Evolutionary conservation across 805 yeast species (phyloP).

Genomic region (Lipomyces anomalus): DNA sequence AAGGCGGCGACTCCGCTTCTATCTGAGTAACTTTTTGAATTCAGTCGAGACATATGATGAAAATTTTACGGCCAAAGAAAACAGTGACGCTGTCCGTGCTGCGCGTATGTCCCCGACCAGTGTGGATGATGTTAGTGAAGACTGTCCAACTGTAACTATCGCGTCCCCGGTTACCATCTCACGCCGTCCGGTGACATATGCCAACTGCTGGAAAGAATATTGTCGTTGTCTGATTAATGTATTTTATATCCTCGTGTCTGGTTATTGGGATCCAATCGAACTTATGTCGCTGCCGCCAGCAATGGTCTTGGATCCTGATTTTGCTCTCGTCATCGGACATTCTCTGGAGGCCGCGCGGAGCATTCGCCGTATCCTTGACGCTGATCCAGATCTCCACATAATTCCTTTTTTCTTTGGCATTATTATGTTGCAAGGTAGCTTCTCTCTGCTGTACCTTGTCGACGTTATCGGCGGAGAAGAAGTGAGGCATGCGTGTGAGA

Average conservation of each 20-base stretch:
- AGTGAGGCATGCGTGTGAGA: slow-evolving; percentile 29
- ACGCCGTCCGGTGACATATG: slow-evolving; percentile 4
- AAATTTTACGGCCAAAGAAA: slow-evolving; percentile 4
- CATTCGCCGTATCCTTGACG: slow-evolving; percentile 27
- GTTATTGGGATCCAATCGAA: slow-evolving; percentile 32
- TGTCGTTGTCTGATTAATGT: slow-evolving; percentile 27
- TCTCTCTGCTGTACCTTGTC: slow-evolving; percentile 27
- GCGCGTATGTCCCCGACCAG: not conserved
- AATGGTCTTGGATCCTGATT: slow-evolving; percentile 25
- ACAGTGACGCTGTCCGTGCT: not conserved
- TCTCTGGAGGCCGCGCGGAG: slow-evolving; percentile 29
- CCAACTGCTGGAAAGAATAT: slow-evolving; percentile 19
- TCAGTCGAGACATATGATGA: slow-evolving; percentile 18
- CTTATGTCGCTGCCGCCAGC: slow-evolving; percentile 26
- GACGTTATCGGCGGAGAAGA: slow-evolving; percentile 28
- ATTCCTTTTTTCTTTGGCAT: slow-evolving; percentile 33
- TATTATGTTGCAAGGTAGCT: slow-evolving; percentile 30
- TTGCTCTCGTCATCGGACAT: slow-evolving; percentile 26
- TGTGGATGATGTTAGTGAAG: not conserved
- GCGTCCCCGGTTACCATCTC: slow-evolving; percentile 4
- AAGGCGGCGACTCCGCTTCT: slow-evolving; percentile 15
- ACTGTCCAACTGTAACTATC: not conserved
- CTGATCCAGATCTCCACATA: slow-evolving; percentile 28
- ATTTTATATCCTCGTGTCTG: slow-evolving; percentile 27
- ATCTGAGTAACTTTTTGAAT: slow-evolving; percentile 15